Conservation (phyloP, 1,284 basidiomycete genomes). For the Austroboletus sp. region DNA sequence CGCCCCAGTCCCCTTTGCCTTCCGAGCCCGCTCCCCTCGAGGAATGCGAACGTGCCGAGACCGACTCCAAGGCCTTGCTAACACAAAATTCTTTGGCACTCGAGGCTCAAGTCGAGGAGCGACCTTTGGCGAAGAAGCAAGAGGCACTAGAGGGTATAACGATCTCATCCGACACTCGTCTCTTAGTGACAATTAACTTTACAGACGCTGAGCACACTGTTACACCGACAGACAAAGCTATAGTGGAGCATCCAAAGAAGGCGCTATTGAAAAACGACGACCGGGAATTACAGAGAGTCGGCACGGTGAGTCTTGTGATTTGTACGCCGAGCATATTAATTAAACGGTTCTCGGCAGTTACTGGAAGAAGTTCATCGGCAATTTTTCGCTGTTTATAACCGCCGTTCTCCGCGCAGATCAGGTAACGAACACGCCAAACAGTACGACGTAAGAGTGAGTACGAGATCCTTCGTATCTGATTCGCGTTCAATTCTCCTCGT, state of each 20-base stretch:
- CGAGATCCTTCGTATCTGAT: not conserved
- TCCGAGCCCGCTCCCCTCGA: conserved; percentile 29
- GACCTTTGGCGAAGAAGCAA: conserved; percentile 85
- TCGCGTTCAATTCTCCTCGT: conserved; percentile 8
- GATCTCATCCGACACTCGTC: conserved; percentile 14
- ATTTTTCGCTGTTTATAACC: conserved; percentile 68
- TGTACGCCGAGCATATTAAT: conserved; percentile 3
- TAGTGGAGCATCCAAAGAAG: conserved; percentile 48
- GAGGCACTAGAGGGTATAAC: conserved; percentile 58
- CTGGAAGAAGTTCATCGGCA: conserved; percentile 68
- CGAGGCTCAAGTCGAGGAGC: conserved; percentile 77
- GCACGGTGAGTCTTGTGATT: conserved; percentile 45
- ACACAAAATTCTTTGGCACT: conserved; percentile 64
- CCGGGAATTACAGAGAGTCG: conserved; percentile 72
- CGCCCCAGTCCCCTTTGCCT: conserved; percentile 19
- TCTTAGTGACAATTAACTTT: conserved; percentile 2
- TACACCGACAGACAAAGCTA: conserved; percentile 9
- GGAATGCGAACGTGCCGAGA: conserved; percentile 41
- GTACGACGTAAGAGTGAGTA: conserved; percentile 60
- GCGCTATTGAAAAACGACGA: conserved; percentile 86
- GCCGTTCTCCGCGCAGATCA: conserved; percentile 31
- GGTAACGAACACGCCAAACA: conserved; percentile 30
- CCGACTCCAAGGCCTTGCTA: conserved; percentile 50
- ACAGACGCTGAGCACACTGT: conserved; percentile 13
- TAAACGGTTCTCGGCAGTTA: conserved; percentile 43